phyloP scores from a whole-genome alignment of 306 rosid species.

The Castanopsis chinensis region DNA sequence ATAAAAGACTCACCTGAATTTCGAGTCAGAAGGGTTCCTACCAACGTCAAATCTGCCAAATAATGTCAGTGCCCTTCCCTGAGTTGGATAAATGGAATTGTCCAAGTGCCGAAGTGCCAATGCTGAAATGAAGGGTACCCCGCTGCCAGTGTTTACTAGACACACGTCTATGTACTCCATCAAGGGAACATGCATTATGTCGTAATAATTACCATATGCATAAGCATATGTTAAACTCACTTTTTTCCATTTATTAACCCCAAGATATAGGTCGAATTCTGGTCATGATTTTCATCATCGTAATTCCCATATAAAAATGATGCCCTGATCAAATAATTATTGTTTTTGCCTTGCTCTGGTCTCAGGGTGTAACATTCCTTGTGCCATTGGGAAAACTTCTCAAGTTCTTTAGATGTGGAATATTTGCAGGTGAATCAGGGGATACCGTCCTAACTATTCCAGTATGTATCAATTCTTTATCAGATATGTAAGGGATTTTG shows the following conservation, averaged over 20 bases:
- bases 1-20: too few relatives aligned
- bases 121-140: slow-evolving; percentile 46
- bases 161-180: slow-evolving; percentile 32
- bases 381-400: slow-evolving; percentile 34
- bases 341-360: slow-evolving; percentile 26
- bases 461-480: too few relatives aligned
- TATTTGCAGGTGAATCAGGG: too few relatives aligned
- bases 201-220: too few relatives aligned
- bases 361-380: slow-evolving; percentile 43
- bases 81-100: slow-evolving; percentile 7
- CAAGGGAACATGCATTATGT: slow-evolving; percentile 28
- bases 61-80: background rate
- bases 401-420: too few relatives aligned
- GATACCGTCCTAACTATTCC: too few relatives aligned
- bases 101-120: slow-evolving; percentile 39
- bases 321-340: slow-evolving; percentile 40
- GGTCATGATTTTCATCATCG: slow-evolving; percentile 26
- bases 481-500: too few relatives aligned
- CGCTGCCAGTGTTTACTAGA: slow-evolving; percentile 37
- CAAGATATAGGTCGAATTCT: slow-evolving; percentile 36
- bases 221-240: background rate
- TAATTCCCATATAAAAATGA: slow-evolving; percentile 41
- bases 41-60: slow-evolving; percentile 21
- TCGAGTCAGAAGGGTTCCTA: too few relatives aligned
- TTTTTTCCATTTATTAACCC: slow-evolving; percentile 35